Evolutionary conservation across 352 stramenopile genomes (phyloP).

Genomic region (Phytopythium mirpurense): DNA sequence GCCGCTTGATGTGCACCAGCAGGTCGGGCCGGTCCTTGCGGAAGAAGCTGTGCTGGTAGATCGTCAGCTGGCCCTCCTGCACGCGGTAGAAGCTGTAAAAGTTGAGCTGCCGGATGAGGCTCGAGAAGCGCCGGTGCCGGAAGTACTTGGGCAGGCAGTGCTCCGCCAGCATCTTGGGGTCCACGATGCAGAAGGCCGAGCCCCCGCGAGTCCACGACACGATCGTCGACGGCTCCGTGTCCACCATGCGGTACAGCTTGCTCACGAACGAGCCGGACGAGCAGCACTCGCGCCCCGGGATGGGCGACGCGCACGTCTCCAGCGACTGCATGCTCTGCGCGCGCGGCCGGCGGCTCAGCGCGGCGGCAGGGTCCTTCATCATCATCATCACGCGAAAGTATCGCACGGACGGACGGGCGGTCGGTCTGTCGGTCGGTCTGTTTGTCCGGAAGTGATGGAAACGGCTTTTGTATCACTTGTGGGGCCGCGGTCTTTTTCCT

Average conservation of each 20-base stretch:
- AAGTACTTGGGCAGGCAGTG: slow-evolving; percentile 90
- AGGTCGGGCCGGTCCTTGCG: slow-evolving; percentile 75
- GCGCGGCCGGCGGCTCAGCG: slow-evolving; percentile 28
- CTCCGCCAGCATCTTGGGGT: slow-evolving; percentile 85
- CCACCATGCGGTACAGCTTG: slow-evolving; percentile 84
- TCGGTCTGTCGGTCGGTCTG: too few species aligned
- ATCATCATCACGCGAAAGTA: slow-evolving; percentile 5
- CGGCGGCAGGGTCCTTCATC: slow-evolving; percentile 24
- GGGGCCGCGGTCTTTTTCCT: slow-evolving; percentile 49
- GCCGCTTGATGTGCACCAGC: slow-evolving; percentile 82
- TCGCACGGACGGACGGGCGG: too few species aligned
- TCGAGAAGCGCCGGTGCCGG: slow-evolving; percentile 84
- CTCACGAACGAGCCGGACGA: slow-evolving; percentile 79
- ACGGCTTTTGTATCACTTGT: slow-evolving; percentile 6
- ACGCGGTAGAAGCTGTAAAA: slow-evolving; percentile 92
- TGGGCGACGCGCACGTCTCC: slow-evolving; percentile 17
- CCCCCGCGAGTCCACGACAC: slow-evolving; percentile 82
- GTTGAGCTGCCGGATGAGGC: slow-evolving; percentile 88
- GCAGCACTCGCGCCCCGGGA: slow-evolving; percentile 35
- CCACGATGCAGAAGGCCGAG: slow-evolving; percentile 89
- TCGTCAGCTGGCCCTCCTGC: slow-evolving; percentile 77
- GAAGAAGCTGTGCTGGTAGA: slow-evolving; percentile 86
- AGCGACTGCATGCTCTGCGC: slow-evolving; percentile 54
- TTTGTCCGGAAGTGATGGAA: background rate
- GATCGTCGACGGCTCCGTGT: slow-evolving; percentile 72